Percentiles rank a stretch among this genome's conserved stretches.
phyloP scores from a whole-genome alignment of 768 basidiomycete genomes.

The Boletus insuetus region DNA sequence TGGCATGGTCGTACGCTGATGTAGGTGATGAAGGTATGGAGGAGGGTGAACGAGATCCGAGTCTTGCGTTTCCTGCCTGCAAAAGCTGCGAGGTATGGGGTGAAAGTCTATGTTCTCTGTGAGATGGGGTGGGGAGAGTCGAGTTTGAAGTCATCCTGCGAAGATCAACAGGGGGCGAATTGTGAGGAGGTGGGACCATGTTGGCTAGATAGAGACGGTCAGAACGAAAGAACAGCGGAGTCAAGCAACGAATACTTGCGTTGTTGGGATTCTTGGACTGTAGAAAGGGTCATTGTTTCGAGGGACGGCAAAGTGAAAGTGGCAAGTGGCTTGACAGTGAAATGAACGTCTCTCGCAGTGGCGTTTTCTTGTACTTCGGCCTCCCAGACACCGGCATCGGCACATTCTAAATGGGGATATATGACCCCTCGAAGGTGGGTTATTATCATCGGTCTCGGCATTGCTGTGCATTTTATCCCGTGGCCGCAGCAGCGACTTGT shows the following conservation, averaged over 20 bases:
- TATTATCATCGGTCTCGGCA: neutral
- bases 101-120: constrained; percentile 39
- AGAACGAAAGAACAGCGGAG: neutral
- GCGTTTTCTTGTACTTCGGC: constrained; percentile 8
- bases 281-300: constrained; percentile 13
- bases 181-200: constrained; percentile 15
- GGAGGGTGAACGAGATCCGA: constrained; percentile 65
- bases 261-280: constrained; percentile 20
- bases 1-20: constrained; percentile 55
- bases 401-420: neutral
- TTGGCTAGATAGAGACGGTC: constrained; percentile 11
- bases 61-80: constrained; percentile 38
- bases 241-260: constrained; percentile 3
- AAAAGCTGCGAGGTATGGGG: constrained; percentile 49
- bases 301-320: neutral
- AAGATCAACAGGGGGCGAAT: constrained; percentile 43
- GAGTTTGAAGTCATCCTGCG: constrained; percentile 55
- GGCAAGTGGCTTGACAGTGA: constrained; percentile 15
- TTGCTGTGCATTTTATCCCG: neutral
- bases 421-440: constrained; percentile 10
- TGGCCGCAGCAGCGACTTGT: neutral
- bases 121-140: constrained; percentile 40
- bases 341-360: constrained; percentile 15
- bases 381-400: neutral
- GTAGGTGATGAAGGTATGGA: constrained; percentile 80